A percentile compares a stretch with the other conserved stretches of the same genome.
Evolutionary conservation across 1,284 basidiomycete species (phyloP).

Genomic region (Wolfiporia cocos): DNA sequence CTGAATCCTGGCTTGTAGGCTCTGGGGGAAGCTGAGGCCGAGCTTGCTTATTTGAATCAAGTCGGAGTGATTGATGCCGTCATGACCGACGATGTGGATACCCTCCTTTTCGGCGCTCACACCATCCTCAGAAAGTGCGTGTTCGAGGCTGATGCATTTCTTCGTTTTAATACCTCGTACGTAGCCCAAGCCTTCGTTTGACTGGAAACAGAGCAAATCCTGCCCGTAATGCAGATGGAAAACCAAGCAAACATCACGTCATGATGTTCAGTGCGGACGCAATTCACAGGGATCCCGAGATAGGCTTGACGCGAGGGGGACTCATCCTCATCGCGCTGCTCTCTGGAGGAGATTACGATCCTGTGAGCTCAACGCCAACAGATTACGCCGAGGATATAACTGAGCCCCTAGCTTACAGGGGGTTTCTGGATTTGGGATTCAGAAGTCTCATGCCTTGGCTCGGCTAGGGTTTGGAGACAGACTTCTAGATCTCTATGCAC

Average conservation of each 20-base stretch:
- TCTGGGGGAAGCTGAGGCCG: constrained; percentile 64
- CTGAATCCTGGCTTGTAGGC: constrained; percentile 29
- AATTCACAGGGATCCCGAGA: constrained; percentile 27
- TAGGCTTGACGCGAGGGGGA: constrained; percentile 42
- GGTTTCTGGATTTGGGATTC: constrained; percentile 28
- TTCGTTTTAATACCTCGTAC: not conserved
- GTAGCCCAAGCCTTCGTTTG: constrained; percentile 35
- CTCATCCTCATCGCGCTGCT: constrained; percentile 62
- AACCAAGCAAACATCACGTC: constrained; percentile 34
- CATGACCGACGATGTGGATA: constrained; percentile 60
- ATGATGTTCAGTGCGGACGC: constrained; percentile 37
- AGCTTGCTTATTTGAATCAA: constrained; percentile 51
- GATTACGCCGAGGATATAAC: not conserved
- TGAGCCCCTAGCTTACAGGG: constrained; percentile 24
- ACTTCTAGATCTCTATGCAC: constrained; percentile 35
- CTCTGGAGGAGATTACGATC: constrained; percentile 62
- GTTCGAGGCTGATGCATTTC: not conserved
- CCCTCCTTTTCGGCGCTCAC: constrained; percentile 31
- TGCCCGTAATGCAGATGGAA: constrained; percentile 30
- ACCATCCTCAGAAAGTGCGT: constrained; percentile 29
- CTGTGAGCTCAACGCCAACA: constrained; percentile 20
- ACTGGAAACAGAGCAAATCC: constrained; percentile 37
- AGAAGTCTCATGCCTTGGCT: constrained; percentile 31
- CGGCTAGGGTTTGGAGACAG: constrained; percentile 36
- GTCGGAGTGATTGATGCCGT: constrained; percentile 53